Conservation (phyloP, 768 basidiomycete genomes). For the Mycena rebaudengoi region DNA sequence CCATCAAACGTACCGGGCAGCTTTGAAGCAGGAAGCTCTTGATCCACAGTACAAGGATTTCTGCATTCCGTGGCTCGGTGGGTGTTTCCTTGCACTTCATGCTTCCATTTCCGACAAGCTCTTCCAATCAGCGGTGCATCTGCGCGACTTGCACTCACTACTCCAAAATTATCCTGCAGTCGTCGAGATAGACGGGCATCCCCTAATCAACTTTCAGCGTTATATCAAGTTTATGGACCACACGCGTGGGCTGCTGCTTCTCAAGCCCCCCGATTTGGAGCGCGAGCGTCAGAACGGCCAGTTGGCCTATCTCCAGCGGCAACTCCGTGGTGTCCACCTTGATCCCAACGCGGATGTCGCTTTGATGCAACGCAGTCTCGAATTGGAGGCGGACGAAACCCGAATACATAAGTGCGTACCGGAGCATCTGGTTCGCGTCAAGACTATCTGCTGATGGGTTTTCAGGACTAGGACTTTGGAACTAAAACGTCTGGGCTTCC, state of each 20-base stretch:
- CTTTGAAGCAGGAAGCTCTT: conserved; percentile 33
- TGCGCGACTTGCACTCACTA: conserved; percentile 44
- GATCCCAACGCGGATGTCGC: conserved; percentile 40
- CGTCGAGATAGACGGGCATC: conserved; percentile 39
- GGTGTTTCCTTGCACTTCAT: conserved; percentile 14
- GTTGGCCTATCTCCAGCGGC: conserved; percentile 51
- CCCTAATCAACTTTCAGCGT: conserved; percentile 53
- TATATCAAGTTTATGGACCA: conserved; percentile 48
- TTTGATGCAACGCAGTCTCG: conserved; percentile 43
- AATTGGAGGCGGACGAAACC: conserved; percentile 39
- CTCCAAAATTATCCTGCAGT: conserved; percentile 41
- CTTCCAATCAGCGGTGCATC: conserved; percentile 43
- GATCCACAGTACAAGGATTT: conserved; percentile 31
- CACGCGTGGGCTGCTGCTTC: conserved; percentile 42
- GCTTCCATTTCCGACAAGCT: neutral
- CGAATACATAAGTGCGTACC: conserved; percentile 24
- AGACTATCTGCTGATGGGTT: neutral
- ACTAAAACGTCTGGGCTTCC: conserved; percentile 14
- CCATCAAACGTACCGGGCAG: conserved; percentile 47
- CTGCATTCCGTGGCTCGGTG: conserved; percentile 54
- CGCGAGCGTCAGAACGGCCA: conserved; percentile 40
- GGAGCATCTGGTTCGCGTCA: neutral
- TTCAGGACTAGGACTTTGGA: conserved; percentile 13
- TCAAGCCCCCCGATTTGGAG: conserved; percentile 44
- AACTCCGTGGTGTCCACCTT: conserved; percentile 42